Evolutionary conservation across 2,329 filamentous ascomycete species (phyloP), one percentile per base, ranked within the genome.

Genomic region (Mariannaea sp.): DNA sequence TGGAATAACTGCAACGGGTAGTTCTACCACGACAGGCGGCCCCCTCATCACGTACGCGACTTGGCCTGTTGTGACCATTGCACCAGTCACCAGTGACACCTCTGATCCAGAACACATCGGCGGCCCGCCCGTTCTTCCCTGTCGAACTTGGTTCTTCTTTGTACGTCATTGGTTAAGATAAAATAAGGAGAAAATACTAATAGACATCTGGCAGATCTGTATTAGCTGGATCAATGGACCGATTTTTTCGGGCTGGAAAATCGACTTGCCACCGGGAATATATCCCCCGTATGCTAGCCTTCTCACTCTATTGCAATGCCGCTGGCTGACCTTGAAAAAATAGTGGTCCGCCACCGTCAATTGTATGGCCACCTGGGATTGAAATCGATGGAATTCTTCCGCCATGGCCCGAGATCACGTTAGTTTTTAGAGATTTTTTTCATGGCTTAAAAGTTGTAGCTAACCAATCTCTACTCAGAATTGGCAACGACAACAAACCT

Each of bases 341-440:
- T 22, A 56, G 53, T 29, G 53, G 53, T 30, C 53, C 53, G 5
- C 53, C 53, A 10, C 9, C 53, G 26, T 30, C 29, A 10, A 13
- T 44, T n/a, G 33, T 44, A 17, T 44, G 40, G 22, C 53, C 53
- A 2, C 36, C 53, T 12, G 43, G 53, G 4, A 32, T 56, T 17
- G 47, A 17, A 9, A 52, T 56, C 20, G 27, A 52, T 5, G 53
- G 53, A 26, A 49, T 27, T 19, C 53, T 56, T 19, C 53, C 53
- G 4, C 53, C 53, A 19, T 56, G 53, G 53, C 53, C 53, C 22
- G 49, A 36, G 35, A 20, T 53, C 45, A 56, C 54, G 54, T 56
- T 46, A 51, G 53, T 47, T 13, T 13, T 2, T 9, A 4, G 26
- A 17, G 12, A 32, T 30, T 20, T 5, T 13, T 29, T 4, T 2